Evolutionary conservation across 2,329 filamentous ascomycete species (phyloP).

Genomic region (Aspergillus sp.): DNA sequence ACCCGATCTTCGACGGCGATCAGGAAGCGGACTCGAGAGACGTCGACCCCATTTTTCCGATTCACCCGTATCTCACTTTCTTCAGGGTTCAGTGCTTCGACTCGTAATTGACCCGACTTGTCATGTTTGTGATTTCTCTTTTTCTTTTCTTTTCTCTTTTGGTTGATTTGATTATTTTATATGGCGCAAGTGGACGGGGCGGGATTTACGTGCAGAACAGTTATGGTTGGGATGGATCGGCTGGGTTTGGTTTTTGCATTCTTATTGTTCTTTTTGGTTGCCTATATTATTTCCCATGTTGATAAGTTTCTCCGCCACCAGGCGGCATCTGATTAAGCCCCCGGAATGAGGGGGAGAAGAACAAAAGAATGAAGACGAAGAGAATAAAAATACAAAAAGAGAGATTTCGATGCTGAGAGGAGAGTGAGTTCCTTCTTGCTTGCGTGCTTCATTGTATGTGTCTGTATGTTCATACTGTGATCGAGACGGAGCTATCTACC

Average conservation of each 20-base stretch:
- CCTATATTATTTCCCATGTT: conserved; percentile 4
- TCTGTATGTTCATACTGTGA: background rate
- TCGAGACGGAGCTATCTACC: background rate
- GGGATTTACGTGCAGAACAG: background rate
- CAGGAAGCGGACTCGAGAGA: background rate
- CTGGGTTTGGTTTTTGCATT: background rate
- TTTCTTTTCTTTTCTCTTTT: conserved; percentile 4
- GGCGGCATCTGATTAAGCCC: background rate
- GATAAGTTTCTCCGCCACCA: background rate
- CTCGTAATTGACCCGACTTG: conserved; percentile 9
- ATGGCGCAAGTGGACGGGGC: background rate
- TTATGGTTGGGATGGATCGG: conserved; percentile 2
- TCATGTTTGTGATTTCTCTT: conserved; percentile 19
- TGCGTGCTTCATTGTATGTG: too few species aligned
- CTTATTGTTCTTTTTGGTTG: background rate
- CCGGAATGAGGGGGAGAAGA: background rate
- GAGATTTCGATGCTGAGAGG: background rate
- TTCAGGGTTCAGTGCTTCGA: background rate
- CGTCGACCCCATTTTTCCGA: background rate
- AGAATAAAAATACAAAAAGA: background rate
- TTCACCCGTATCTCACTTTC: background rate
- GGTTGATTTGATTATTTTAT: conserved; percentile 2
- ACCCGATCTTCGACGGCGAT: background rate
- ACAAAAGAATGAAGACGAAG: background rate
- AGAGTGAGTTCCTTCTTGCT: background rate